phyloP scores from a whole-genome alignment of 2,329 filamentous ascomycete genomes.

The Exophiala lecanii-corni region DNA sequence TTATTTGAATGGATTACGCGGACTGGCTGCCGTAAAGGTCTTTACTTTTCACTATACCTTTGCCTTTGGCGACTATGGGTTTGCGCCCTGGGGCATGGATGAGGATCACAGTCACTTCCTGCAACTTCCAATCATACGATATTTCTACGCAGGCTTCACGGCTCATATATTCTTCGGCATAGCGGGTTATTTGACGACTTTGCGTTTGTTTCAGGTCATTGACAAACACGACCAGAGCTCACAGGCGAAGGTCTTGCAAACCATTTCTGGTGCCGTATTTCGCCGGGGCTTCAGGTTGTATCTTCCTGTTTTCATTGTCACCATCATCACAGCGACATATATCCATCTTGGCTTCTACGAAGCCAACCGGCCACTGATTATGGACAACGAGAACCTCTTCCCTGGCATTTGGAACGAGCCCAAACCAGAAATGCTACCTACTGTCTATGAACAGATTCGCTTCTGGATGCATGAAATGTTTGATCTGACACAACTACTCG shows the following conservation, averaged over 20 bases:
- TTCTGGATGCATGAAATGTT: constrained; percentile 23
- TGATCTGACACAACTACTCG: constrained; percentile 23
- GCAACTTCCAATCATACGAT: constrained; percentile 42
- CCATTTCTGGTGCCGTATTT: constrained; percentile 40
- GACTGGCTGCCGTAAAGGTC: constrained; percentile 43
- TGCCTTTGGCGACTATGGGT: constrained; percentile 41
- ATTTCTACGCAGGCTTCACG: constrained; percentile 38
- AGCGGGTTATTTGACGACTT: constrained; percentile 44
- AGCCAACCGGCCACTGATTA: constrained; percentile 17
- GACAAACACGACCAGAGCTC: constrained; percentile 37
- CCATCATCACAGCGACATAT: constrained; percentile 38
- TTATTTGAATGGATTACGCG: constrained; percentile 36
- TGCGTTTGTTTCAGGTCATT: constrained; percentile 34
- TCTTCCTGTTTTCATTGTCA: constrained; percentile 39
- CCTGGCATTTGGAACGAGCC: constrained; percentile 9
- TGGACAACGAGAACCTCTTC: constrained; percentile 19
- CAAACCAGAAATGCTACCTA: constrained; percentile 5
- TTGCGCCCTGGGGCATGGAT: constrained; percentile 37
- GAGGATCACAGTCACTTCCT: constrained; percentile 22
- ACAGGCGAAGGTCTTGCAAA: constrained; percentile 38
- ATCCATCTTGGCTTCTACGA: constrained; percentile 37
- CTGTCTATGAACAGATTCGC: constrained; percentile 2
- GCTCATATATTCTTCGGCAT: constrained; percentile 47
- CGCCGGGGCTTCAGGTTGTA: constrained; percentile 42
- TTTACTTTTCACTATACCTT: constrained; percentile 41